These are phyloP conservation scores for Trichoderma reesei DNA, from an alignment of 495 filamentous ascomycete species.

Conservation along the genomic window DNA sequence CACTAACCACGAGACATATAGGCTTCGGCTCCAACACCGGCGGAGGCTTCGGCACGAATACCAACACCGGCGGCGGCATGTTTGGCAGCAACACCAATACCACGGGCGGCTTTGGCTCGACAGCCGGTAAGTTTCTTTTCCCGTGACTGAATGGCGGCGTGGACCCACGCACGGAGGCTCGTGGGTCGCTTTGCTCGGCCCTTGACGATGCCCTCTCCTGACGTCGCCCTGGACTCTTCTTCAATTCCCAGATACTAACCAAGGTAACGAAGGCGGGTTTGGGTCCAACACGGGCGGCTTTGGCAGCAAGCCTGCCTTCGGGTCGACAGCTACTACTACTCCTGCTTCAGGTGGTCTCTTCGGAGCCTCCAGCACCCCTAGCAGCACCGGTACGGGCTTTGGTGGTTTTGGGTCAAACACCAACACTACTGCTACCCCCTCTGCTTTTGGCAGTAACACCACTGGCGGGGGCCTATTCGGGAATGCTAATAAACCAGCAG, in stretches of 20 bases:
- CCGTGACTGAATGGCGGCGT: conserved; percentile 5
- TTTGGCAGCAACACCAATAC: conserved; percentile 33
- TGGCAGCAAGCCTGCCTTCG: conserved; percentile 30
- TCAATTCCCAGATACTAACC: background rate
- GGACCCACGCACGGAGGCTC: conserved; percentile 5
- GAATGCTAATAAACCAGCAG: conserved; percentile 17
- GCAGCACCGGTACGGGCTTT: conserved; percentile 32
- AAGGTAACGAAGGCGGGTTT: background rate
- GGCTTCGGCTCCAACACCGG: conserved; percentile 42
- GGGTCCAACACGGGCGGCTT: conserved; percentile 30
- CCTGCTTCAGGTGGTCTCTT: conserved; percentile 27
- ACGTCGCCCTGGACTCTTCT: background rate
- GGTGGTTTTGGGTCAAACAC: conserved; percentile 40
- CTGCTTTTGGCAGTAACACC: conserved; percentile 15
- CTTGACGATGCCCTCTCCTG: too few relatives aligned
- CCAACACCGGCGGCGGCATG: conserved; percentile 32
- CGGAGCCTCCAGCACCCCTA: conserved; percentile 25
- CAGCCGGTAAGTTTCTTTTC: conserved; percentile 17
- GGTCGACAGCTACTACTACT: conserved; percentile 24
- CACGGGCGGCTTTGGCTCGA: conserved; percentile 23
- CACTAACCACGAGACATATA: conserved; percentile 13
- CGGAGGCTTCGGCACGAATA: conserved; percentile 27
- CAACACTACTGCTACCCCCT: conserved; percentile 16
- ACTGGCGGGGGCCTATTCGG: conserved; percentile 12
- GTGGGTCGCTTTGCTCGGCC: too few relatives aligned